Evolutionary conservation across 1,284 basidiomycete species (phyloP).

Genomic region (Dichomitus squalens): DNA sequence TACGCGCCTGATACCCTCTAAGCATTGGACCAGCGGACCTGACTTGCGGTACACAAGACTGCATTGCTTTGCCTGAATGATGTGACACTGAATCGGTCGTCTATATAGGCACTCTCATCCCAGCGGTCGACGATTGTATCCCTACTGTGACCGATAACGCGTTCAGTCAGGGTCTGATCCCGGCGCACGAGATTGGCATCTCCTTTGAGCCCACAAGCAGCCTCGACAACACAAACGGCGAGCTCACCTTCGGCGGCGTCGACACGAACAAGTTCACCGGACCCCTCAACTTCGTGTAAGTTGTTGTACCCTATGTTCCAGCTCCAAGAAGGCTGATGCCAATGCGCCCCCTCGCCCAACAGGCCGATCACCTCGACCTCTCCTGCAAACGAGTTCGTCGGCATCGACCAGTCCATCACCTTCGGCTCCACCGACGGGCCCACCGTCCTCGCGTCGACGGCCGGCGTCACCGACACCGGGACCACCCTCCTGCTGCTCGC

Average conservation of each 20-base stretch:
- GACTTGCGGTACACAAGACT: conserved; percentile 36
- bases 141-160: conserved; percentile 47
- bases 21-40: conserved; percentile 51
- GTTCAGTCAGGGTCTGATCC: conserved; percentile 34
- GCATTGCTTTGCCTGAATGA: too few relatives aligned
- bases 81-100: background rate
- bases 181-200: conserved; percentile 42
- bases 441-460: conserved; percentile 23
- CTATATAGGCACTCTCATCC: background rate
- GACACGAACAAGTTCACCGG: conserved; percentile 53
- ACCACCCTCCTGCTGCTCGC: conserved; percentile 39
- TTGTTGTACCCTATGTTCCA: background rate
- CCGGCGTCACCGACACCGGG: conserved; percentile 32
- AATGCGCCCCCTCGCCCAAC: background rate
- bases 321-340: background rate
- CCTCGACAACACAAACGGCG: conserved; percentile 26
- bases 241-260: conserved; percentile 46
- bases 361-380: conserved; percentile 31
- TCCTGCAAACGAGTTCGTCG: conserved; percentile 38
- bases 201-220: conserved; percentile 47
- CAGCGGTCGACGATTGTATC: conserved; percentile 16
- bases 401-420: conserved; percentile 28
- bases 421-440: conserved; percentile 26
- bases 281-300: conserved; percentile 39
- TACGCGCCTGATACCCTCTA: background rate